Evolutionary conservation across 495 filamentous ascomycete species (phyloP), one percentile per base, ranked within the genome.

Genomic region (Letharia columbiana): DNA sequence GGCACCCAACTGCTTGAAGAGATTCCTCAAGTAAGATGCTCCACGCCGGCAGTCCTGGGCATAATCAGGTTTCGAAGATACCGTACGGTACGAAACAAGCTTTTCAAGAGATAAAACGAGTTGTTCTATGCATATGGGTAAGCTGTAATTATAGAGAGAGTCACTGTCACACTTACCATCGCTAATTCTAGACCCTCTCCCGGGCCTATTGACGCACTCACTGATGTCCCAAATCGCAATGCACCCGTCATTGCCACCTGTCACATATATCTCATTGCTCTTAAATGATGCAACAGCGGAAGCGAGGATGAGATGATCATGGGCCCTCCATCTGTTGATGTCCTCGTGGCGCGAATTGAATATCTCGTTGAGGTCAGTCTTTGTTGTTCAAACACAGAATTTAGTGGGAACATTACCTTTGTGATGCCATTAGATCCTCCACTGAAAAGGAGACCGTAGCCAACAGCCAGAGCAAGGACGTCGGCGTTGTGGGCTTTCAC

Each of bases 241-340:
- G 3, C 84, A 88, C 72, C 91, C 88, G 72, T 98, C 94, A 69
- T 94, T 98, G 47, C 91, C 92, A n/a, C 95, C 94, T 2, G 95
- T 96, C 60, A 96, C 89, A 72, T 89, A 96, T 4, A 95, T 83
- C 41, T 87, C 83, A 60, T 88, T 84, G 28, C 83, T 84, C 13
- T 88, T 82, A 66, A 86, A 81, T 2, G 76, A 83, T 0, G 87
- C 86, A 23, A 87, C 82, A 6, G 89, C 88, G 1, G 94, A 96
- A n/a, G 94, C 90, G 33, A 98, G 81, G 65, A 96, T 88, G 42
- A 91, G 87, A 20, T 88, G 92, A 42, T 89, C 78, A 71, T 98
- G 95, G 4, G 91, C 92, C 71, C 87, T 86, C 89, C 93, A 96
- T 47, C 87, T 82, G 61, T 83, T 86, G 12, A 93, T 79, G 68